These are phyloP conservation scores for Cryptococcus sp. DNA, from an alignment of 1,284 basidiomycete genomes.

Conservation along the genomic window DNA sequence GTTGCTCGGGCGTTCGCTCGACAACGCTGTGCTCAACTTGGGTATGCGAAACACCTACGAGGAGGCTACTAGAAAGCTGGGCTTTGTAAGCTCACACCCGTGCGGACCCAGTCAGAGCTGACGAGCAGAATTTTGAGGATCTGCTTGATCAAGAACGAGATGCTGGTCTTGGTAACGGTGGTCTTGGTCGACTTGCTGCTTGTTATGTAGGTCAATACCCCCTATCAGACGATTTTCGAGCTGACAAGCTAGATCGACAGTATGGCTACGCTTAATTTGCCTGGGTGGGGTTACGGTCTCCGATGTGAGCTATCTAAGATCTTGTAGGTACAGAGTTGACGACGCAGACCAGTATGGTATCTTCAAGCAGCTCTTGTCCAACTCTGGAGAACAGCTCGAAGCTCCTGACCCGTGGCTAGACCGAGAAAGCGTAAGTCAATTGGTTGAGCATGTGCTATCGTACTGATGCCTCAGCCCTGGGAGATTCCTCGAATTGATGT, in stretches of 20 bases:
- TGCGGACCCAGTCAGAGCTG: neutral
- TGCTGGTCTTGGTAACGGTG: conserved; percentile 74
- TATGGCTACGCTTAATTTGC: conserved; percentile 67
- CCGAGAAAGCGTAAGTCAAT: conserved; percentile 58
- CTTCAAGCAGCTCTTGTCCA: conserved; percentile 82
- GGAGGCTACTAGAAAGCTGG: conserved; percentile 64
- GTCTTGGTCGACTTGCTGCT: conserved; percentile 83
- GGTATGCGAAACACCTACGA: conserved; percentile 69
- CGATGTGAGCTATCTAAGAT: conserved; percentile 46
- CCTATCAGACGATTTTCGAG: neutral
- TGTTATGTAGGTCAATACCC: conserved; percentile 61
- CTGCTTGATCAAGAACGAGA: conserved; percentile 80
- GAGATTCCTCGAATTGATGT: conserved; percentile 82
- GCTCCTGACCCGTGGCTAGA: conserved; percentile 91
- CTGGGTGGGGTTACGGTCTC: conserved; percentile 83
- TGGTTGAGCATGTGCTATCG: neutral
- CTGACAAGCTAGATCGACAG: conserved; percentile 33
- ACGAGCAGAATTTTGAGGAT: conserved; percentile 62
- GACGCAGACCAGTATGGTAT: conserved; percentile 76
- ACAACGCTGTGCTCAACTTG: conserved; percentile 83
- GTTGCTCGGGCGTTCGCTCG: conserved; percentile 72
- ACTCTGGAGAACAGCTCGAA: conserved; percentile 70
- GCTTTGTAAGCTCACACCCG: conserved; percentile 47
- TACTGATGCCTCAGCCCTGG: conserved; percentile 50
- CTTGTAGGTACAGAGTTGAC: too few relatives aligned